Evolutionary conservation across 257 asterid genomes (phyloP), one percentile per base, ranked within the genome.

Genomic region (Solanum sitiens): DNA sequence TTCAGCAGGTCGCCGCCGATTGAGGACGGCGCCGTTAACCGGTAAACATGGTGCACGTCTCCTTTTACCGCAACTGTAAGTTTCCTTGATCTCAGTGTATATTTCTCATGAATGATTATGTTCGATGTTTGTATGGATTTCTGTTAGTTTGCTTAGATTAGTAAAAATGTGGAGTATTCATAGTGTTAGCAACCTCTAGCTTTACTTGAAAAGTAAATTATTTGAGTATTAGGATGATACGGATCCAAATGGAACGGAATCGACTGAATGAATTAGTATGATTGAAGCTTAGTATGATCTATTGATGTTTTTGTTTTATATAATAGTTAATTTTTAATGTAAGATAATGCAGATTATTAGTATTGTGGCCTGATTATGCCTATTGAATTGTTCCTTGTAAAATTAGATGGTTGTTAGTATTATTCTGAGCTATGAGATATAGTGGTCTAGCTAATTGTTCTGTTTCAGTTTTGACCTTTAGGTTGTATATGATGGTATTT

Each of bases 11-110:
- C 74, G 83, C 30, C 30, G 30, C 73, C 61, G 88, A 37, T 32
- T 87, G 83, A 67, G 27, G n/a, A 42, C 85, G 67, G 87, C 83
- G 75, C 39, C 86, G 90, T 84, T 42, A 82, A 71, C 68, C 45
- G 71, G 16, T 59, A 37, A 86, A 9, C 3, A 91, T 91, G 91
- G 92, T 91, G 88, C 91, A 90, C 91, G 93, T 91, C 65, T 25
- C 79, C 3, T 91, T 91, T 76, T 91, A 91, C 59, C 90, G 93
- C 53, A 91, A 91, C 87, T 91, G 93, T 91, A 90, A 87, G 91
- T 21, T 68, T 86, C 84, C 67, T 25, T 2, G 21, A 79, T 47
- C 42, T 80, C 27, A 27, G 9, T 79, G 10, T 45, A 27, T 3
- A 79, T 27, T 79, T 45, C 27, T 11, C 2, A 45, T 79, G 7